Evolutionary conservation across 768 basidiomycete genomes (phyloP).

Genomic region (Podaxis sp.): DNA sequence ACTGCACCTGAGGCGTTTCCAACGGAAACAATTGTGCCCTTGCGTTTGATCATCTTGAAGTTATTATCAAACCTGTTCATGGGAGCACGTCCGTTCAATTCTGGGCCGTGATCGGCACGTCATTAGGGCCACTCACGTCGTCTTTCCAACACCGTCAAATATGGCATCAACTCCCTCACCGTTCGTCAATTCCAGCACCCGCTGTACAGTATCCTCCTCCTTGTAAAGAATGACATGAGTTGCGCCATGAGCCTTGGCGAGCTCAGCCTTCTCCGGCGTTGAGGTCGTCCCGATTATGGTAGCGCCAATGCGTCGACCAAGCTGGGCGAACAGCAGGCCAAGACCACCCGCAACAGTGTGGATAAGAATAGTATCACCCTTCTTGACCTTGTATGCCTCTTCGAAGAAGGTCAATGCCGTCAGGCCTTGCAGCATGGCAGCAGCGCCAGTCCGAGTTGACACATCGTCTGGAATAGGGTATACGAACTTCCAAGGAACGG

Average conservation of each 20-base stretch:
- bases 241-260: slow-evolving; percentile 79
- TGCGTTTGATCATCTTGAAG: slow-evolving; percentile 79
- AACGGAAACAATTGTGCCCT: slow-evolving; percentile 86
- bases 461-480: slow-evolving; percentile 66
- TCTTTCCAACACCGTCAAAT: slow-evolving; percentile 96
- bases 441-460: slow-evolving; percentile 63
- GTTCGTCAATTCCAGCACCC: slow-evolving; percentile 72
- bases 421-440: slow-evolving; percentile 69
- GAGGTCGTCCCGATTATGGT: slow-evolving; percentile 94
- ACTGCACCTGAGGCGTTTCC: slow-evolving; percentile 92
- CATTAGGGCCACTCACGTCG: slow-evolving; percentile 60
- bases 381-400: slow-evolving; percentile 84
- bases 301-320: slow-evolving; percentile 73
- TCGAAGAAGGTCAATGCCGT: slow-evolving; percentile 78
- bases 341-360: slow-evolving; percentile 94
- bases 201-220: slow-evolving; percentile 69
- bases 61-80: slow-evolving; percentile 66
- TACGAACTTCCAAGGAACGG: slow-evolving; percentile 59
- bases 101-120: neutral
- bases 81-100: neutral
- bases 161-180: slow-evolving; percentile 84
- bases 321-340: slow-evolving; percentile 66
- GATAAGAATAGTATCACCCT: slow-evolving; percentile 77
- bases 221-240: slow-evolving; percentile 86
- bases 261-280: slow-evolving; percentile 74